Conservation (phyloP, 2,329 filamentous ascomycete species). For the Fusarium hostae region DNA sequence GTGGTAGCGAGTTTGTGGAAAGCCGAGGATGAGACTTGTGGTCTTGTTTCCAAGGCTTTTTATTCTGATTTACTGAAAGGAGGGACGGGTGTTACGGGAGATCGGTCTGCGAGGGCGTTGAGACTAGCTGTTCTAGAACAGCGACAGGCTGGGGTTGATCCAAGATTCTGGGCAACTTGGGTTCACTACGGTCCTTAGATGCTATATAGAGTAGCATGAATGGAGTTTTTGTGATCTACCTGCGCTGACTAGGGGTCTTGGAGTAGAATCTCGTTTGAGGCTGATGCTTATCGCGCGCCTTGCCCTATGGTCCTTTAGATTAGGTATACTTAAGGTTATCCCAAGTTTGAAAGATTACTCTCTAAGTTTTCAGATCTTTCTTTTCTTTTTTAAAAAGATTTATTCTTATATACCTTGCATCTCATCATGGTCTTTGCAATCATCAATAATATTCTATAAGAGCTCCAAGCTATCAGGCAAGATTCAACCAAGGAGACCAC, state of each 20-base stretch:
- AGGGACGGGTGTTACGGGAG: background rate
- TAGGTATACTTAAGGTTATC: background rate
- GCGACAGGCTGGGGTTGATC: background rate
- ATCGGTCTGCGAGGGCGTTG: background rate
- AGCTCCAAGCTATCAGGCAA: background rate
- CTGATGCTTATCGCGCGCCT: no score
- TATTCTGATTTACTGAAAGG: background rate
- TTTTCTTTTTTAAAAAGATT: no score
- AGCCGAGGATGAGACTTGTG: background rate
- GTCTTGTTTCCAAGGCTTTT: background rate
- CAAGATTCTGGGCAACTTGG: background rate
- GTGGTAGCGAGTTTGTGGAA: background rate
- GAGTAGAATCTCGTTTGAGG: no score
- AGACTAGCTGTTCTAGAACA: background rate
- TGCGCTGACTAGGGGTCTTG: no score
- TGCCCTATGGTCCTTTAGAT: background rate
- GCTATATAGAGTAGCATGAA: no score
- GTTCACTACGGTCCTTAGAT: background rate
- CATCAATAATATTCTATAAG: background rate
- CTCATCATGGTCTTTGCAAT: no score
- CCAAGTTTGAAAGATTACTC: background rate
- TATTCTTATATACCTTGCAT: no score
- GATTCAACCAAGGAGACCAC: background rate
- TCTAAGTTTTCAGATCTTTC: no score
- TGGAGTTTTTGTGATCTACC: no score